Conservation (phyloP, 352 stramenopile species). For the Globisporangium parvum region DNA sequence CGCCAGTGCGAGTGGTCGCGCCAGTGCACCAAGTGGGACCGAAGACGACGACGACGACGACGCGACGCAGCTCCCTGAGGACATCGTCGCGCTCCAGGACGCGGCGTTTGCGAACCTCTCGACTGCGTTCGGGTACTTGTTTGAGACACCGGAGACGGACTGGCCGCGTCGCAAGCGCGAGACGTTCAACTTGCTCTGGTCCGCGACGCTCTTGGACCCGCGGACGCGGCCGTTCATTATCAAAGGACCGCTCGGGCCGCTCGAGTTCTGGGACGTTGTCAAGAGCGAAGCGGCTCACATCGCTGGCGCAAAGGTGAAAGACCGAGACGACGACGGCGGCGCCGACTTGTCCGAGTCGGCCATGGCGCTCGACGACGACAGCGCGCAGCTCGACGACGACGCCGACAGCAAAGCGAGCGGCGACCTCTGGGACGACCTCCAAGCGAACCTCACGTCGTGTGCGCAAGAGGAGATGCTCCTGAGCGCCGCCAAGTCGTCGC, state of each 20-base stretch:
- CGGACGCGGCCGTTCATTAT: conserved; percentile 73
- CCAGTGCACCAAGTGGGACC: too few species aligned
- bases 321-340: conserved; percentile 27
- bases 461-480: conserved; percentile 73
- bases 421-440: conserved; percentile 72
- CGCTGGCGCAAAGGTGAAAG: conserved; percentile 41
- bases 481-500: conserved; percentile 51
- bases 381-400: conserved; percentile 18
- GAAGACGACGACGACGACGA: background rate
- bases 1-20: background rate
- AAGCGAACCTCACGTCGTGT: conserved; percentile 63
- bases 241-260: conserved; percentile 48
- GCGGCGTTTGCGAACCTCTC: conserved; percentile 49
- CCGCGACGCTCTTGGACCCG: conserved; percentile 61
- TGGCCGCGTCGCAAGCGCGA: conserved; percentile 38
- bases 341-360: conserved; percentile 30
- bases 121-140: conserved; percentile 52
- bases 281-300: conserved; percentile 53
- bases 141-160: conserved; percentile 28
- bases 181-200: conserved; percentile 67
- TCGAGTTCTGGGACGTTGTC: conserved; percentile 67
- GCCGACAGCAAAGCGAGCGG: conserved; percentile 15
- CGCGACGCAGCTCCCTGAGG: conserved; percentile 36
- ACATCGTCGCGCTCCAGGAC: conserved; percentile 58
- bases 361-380: conserved; percentile 34